Base-by-base conservation (phyloP, 106 monocot genomes). In the Acorus calamus region DNA sequence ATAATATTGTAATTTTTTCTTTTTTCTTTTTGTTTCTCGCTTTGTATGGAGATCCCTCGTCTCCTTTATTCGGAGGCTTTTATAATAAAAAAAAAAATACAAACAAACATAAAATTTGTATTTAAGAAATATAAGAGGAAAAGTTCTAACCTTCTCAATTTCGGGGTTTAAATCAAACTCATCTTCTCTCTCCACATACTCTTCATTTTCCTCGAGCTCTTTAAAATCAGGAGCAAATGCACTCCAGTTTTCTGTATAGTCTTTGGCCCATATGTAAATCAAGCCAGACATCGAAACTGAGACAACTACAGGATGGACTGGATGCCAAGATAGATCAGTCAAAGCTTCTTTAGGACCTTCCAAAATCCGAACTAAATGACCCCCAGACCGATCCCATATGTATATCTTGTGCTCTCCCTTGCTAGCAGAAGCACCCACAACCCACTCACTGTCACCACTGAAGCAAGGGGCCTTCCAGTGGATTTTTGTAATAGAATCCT, bases 381-480 rank as follows among this genome's bases (percentile, higher is more conserved):
- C 91, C 4, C 96, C 91, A 11, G 80, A 78, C 59, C 91, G 71
- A 72, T 98, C 85, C 96, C 91, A 98, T 43, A 98, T 81, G 78
- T 91, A 91, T 45, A 98, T 77, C 66, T 85, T 98, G 56, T 98
- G 96, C 72, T 98, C 96, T 44, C 96, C 91, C 79, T 98, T 98
- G 79, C 55, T 88, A 45, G 91, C 96, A 6, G 87, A 91, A 61
- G 87, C 96, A 55, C 96, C 91, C 11, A 98, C 80, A 42, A 98
- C 78, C 96, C 96, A 98, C 74, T 98, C 96, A 53, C 86, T 83
- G 63, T 98, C 91, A 70, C 96, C 96, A 68, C 96, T 98, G 46
- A 98, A 98, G 60, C 96, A 98, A 56, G 96, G 87, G 14, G 96
- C 85, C 80, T 92, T 98, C 96, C 96, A 98, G 61, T 83, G 91